Percentiles rank a stretch among this genome's conserved stretches.
phyloP scores from a whole-genome alignment of 805 yeast genomes.

The Saturnispora quitensis region DNA sequence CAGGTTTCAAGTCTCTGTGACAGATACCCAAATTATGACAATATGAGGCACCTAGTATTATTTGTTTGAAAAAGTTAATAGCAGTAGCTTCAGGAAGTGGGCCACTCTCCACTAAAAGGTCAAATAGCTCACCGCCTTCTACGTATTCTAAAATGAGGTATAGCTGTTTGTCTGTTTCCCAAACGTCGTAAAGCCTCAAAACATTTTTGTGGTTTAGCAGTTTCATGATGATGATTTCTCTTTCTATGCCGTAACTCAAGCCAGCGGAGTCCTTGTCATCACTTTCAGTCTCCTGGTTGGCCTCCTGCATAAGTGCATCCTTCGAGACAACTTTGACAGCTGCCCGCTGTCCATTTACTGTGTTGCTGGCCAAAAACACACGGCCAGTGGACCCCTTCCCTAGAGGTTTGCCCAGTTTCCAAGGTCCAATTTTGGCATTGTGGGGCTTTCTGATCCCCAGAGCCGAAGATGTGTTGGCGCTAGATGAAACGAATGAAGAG shows the following conservation, averaged over 20 bases:
- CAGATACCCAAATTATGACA: slow-evolving; percentile 63
- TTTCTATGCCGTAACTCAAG: slow-evolving; percentile 75
- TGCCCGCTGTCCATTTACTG: slow-evolving; percentile 77
- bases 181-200: slow-evolving; percentile 70
- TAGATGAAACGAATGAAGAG: slow-evolving; percentile 37
- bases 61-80: slow-evolving; percentile 71
- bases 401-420: slow-evolving; percentile 90
- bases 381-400: slow-evolving; percentile 98
- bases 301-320: slow-evolving; percentile 38
- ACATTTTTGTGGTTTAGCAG: slow-evolving; percentile 70
- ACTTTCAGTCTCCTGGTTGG: slow-evolving; percentile 13
- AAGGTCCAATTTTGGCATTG: slow-evolving; percentile 70
- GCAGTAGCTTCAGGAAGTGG: slow-evolving; percentile 86
- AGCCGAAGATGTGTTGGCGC: slow-evolving; percentile 10
- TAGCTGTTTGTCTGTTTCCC: slow-evolving; percentile 77
- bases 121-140: slow-evolving; percentile 95
- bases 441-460: slow-evolving; percentile 12
- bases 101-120: slow-evolving; percentile 81
- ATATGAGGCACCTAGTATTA: slow-evolving; percentile 54
- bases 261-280: slow-evolving; percentile 39
- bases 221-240: slow-evolving; percentile 82
- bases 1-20: slow-evolving; percentile 76
- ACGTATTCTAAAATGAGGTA: slow-evolving; percentile 90
- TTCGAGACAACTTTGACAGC: slow-evolving; percentile 97
- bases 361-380: slow-evolving; percentile 84